Base-by-base conservation (phyloP, 2,329 filamentous ascomycete genomes). In the Fusarium poae region DNA sequence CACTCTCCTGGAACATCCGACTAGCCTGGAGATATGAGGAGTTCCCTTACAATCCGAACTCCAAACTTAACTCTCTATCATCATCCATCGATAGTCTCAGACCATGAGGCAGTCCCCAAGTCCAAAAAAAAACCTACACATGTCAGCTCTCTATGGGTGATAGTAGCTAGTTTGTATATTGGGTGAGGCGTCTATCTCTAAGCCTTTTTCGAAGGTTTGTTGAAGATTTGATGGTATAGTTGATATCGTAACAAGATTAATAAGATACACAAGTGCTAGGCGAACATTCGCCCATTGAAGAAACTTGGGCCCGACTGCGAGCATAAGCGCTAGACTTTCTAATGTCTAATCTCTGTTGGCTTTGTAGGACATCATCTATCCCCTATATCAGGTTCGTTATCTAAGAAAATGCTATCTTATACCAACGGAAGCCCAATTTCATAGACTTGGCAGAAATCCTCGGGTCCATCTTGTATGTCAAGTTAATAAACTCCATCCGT, bases 401-500 rank as follows among this genome's bases (percentile, higher is more conserved):
- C 21, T 2, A 18, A 3, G n/a, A 18, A 8, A 2, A 6, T 27
- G 6, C 27, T 27, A 8, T 3, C 9, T 8, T 27, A 27, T 27
- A 27, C 9, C 27, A 27, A 27, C 27, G 7, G 6, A 27, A 11
- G 9, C n/a, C 20, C 7, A n/a, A 6, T 16, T 15, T 8, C 34
- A 6, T 18, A 25, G 40, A 27, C 16, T 12, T 43, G 21, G 8
- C 9, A 43, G 6, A 25, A 10, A 25, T 7, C 23, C 39, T 20
- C 39, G 42, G 20, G 25, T 32, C 16, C 29, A 35, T 29, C 9
- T 21, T 6, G 2, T 11, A 2, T 11, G 12, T 27, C 13, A 7
- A 2, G 5, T 2, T 39, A 73, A 44, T 65, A 79, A 0, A 81
- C 80, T 0, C 86, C 87, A 12, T 83, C 80, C 45, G 77, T 79